Conservation (phyloP, 305 asterid species). For the Stenogyne calaminthoides region DNA sequence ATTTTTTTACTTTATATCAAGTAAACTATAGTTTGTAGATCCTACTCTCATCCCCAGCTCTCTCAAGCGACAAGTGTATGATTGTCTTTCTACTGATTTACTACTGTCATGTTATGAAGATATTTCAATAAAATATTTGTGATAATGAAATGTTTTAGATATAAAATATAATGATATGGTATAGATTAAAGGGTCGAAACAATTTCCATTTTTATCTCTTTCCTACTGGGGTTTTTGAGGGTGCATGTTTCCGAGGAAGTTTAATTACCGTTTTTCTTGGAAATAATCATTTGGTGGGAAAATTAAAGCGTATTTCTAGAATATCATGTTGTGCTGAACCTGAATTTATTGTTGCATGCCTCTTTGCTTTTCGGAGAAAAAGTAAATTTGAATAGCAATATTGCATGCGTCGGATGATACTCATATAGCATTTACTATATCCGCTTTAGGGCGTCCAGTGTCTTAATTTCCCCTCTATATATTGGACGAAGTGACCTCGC, state of each 20-base stretch:
- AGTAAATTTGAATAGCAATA: slow-evolving; percentile 3
- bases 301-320: background rate
- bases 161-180: background rate
- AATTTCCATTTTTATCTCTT: background rate
- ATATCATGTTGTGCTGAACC: background rate
- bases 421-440: slow-evolving; percentile 8
- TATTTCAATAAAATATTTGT: background rate
- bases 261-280: background rate
- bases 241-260: background rate
- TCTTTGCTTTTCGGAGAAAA: background rate
- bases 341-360: background rate
- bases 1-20: background rate
- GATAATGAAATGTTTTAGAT: background rate
- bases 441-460: background rate
- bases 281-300: background rate
- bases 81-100: background rate
- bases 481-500: slow-evolving; percentile 6
- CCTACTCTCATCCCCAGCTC: background rate
- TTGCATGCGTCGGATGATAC: slow-evolving; percentile 16
- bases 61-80: background rate
- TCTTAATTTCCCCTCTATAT: background rate
- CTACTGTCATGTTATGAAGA: background rate
- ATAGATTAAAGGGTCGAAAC: background rate
- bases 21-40: background rate
- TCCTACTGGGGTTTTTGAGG: background rate